Conservation (phyloP, 306 rosid genomes). For the Cicer bijugum region DNA sequence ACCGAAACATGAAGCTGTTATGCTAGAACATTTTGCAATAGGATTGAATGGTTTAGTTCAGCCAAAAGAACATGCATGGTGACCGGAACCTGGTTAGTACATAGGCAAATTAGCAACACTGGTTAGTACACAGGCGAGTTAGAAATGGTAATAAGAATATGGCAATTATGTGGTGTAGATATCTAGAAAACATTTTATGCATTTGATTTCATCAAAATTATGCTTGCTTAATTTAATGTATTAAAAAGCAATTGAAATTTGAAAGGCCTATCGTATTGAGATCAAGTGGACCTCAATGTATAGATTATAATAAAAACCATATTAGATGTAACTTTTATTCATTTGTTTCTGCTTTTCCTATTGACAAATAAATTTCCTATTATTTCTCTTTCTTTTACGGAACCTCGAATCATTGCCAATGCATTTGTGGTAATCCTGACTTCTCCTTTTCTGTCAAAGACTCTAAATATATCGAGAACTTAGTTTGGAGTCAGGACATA, state of each 20-base stretch:
- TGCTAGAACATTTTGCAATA: not conserved
- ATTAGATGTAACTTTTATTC: not conserved
- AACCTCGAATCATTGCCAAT: not conserved
- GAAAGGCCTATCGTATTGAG: too few relatives aligned
- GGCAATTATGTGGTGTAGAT: too few relatives aligned
- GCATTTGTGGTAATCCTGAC: not conserved
- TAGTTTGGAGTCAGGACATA: conserved; percentile 5
- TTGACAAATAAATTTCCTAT: not conserved
- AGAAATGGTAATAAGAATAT: too few relatives aligned
- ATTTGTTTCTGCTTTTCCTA: conserved; percentile 7
- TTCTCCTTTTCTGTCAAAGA: conserved; percentile 4
- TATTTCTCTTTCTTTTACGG: conserved; percentile 1
- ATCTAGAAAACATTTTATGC: too few relatives aligned
- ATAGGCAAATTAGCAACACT: too few relatives aligned
- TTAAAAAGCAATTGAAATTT: too few relatives aligned
- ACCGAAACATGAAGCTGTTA: too few relatives aligned
- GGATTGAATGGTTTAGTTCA: not conserved
- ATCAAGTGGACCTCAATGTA: not conserved
- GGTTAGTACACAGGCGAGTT: too few relatives aligned
- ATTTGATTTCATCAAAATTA: too few relatives aligned
- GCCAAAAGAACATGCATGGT: not conserved
- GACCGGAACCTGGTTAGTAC: too few relatives aligned
- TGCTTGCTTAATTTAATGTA: too few relatives aligned
- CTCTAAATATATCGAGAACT: not conserved
- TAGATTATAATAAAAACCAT: not conserved